Conservation (phyloP, 805 yeast species). For the Nakazawaea laoshanensis region DNA sequence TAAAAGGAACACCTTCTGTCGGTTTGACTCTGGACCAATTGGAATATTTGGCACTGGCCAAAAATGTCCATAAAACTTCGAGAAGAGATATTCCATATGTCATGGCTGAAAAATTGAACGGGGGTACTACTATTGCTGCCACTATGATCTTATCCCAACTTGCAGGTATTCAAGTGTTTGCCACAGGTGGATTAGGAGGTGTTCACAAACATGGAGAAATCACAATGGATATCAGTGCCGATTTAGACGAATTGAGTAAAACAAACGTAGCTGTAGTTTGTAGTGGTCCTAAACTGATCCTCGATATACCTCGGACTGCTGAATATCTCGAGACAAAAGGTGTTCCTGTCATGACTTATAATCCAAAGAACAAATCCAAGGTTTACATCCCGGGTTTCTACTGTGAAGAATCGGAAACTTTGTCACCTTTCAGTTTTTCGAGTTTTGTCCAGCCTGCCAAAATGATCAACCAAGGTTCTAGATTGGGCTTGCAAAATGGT, state of each 20-base stretch:
- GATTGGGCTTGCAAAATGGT: slow-evolving; percentile 55
- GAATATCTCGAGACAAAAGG: slow-evolving; percentile 90
- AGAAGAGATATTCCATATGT: slow-evolving; percentile 72
- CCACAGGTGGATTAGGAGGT: slow-evolving; percentile 93
- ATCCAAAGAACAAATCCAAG: slow-evolving; percentile 20
- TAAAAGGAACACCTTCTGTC: slow-evolving; percentile 62
- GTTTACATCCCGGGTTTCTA: slow-evolving; percentile 74
- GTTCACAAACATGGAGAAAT: slow-evolving; percentile 73
- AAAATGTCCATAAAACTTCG: slow-evolving; percentile 52
- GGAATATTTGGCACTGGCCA: slow-evolving; percentile 33
- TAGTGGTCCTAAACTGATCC: slow-evolving; percentile 82
- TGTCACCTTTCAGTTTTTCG: slow-evolving; percentile 59
- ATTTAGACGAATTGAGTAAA: slow-evolving; percentile 72
- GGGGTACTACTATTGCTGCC: slow-evolving; percentile 87
- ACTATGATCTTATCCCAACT: slow-evolving; percentile 73
- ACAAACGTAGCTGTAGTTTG: slow-evolving; percentile 89
- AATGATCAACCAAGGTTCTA: slow-evolving; percentile 39
- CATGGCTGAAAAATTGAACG: slow-evolving; percentile 53
- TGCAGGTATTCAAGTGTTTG: slow-evolving; percentile 79
- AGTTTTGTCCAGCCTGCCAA: slow-evolving; percentile 52
- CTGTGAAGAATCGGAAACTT: slow-evolving; percentile 64
- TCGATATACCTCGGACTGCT: slow-evolving; percentile 73
- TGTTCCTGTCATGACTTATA: slow-evolving; percentile 65
- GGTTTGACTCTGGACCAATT: slow-evolving; percentile 49
- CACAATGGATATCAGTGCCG: slow-evolving; percentile 81